phyloP scores from a whole-genome alignment of 495 filamentous ascomycete genomes.

The Neurospora africana region DNA sequence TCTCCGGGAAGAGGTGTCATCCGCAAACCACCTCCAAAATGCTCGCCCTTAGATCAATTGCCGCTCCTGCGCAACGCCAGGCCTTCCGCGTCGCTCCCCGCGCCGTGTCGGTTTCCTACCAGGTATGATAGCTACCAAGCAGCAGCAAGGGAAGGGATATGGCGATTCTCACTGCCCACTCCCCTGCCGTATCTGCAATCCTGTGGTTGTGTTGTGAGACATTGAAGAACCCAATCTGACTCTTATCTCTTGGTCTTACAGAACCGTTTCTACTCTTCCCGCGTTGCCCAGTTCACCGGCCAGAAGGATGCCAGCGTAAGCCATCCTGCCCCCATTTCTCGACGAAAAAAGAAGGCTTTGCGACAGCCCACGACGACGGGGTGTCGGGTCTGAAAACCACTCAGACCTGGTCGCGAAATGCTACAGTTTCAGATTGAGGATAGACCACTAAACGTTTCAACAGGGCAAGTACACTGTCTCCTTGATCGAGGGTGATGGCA shows the following conservation, averaged over 20 bases:
- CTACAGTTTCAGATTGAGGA: background rate
- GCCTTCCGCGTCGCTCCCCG: conserved; percentile 36
- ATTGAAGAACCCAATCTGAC: background rate
- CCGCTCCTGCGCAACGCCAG: conserved; percentile 42
- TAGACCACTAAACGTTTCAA: conserved; percentile 8
- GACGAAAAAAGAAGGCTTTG: conserved; percentile 1
- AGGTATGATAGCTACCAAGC: conserved; percentile 25
- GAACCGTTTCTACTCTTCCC: conserved; percentile 27
- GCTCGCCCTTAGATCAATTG: conserved; percentile 41
- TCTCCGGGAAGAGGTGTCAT: conserved; percentile 1
- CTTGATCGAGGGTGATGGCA: conserved; percentile 97
- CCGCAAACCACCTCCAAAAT: conserved; percentile 24
- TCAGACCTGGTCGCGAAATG: conserved; percentile 18
- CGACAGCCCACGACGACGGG: conserved; percentile 1
- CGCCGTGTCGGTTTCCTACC: conserved; percentile 33
- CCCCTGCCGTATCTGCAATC: background rate
- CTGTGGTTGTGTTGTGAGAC: background rate
- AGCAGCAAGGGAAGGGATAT: background rate
- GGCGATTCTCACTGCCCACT: background rate
- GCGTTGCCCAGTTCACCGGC: conserved; percentile 88
- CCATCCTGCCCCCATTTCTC: conserved; percentile 7
- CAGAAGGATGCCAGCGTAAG: conserved; percentile 79
- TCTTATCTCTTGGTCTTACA: background rate
- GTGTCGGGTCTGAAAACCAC: conserved; percentile 30
- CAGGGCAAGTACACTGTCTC: conserved; percentile 93